These are phyloP conservation scores for Russula emetica DNA, from an alignment of 768 basidiomycete species.

Conservation along the genomic window DNA sequence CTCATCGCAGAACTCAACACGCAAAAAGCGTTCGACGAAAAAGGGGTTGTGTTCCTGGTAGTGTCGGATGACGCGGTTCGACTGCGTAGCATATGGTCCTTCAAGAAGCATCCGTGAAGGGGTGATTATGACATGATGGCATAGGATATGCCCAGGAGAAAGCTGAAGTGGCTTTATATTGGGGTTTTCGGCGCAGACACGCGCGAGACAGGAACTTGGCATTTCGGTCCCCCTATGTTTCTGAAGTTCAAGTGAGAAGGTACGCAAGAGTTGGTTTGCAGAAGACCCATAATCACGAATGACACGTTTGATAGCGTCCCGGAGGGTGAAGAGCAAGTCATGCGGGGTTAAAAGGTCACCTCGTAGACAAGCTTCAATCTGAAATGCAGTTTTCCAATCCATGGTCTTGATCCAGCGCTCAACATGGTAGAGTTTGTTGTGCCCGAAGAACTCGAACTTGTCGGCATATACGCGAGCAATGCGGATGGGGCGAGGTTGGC, in stretches of 20 bases:
- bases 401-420: conserved; percentile 40
- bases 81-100: conserved; percentile 70
- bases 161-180: conserved; percentile 27
- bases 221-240: conserved; percentile 41
- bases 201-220: conserved; percentile 46
- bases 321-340: conserved; percentile 47
- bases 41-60: conserved; percentile 40
- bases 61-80: conserved; percentile 73
- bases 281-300: conserved; percentile 33
- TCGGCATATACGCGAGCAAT: conserved; percentile 45
- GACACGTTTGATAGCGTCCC: conserved; percentile 43
- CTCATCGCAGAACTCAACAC: conserved; percentile 83
- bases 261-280: conserved; percentile 49
- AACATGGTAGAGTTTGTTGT: neutral
- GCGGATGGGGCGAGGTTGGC: conserved; percentile 31
- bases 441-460: neutral
- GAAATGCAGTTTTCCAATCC: conserved; percentile 68
- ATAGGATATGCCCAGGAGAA: conserved; percentile 49
- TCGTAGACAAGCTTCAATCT: conserved; percentile 64
- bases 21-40: conserved; percentile 65
- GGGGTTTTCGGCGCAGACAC: conserved; percentile 33
- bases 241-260: conserved; percentile 49
- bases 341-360: conserved; percentile 58
- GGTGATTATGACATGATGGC: conserved; percentile 70
- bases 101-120: conserved; percentile 70